phyloP scores from a whole-genome alignment of 495 filamentous ascomycete species.

The Hypoxylon cercidicola region DNA sequence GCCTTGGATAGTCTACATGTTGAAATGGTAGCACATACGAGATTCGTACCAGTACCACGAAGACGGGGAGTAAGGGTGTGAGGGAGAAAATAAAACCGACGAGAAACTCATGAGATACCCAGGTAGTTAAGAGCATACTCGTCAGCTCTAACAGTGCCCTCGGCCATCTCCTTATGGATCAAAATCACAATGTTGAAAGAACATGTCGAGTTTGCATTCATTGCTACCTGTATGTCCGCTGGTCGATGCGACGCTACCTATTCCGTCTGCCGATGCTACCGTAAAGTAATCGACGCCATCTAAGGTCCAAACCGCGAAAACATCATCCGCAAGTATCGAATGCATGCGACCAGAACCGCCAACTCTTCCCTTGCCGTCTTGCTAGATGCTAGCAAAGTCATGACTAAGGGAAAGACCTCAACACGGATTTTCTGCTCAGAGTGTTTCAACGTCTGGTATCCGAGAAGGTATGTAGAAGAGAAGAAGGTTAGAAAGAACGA shows the following conservation, averaged over 20 bases:
- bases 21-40: no score
- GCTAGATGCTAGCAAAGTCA: neutral
- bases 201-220: constrained; percentile 8
- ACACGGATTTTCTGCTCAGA: constrained; percentile 2
- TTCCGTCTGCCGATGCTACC: constrained; percentile 26
- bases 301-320: constrained; percentile 2
- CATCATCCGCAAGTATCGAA: constrained; percentile 1
- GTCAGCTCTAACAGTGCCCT: no score
- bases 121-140: no score
- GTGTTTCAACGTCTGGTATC: constrained; percentile 14
- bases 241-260: constrained; percentile 6
- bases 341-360: constrained; percentile 5
- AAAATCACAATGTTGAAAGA: neutral
- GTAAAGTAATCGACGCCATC: constrained; percentile 10
- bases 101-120: no score
- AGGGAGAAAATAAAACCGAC: no score
- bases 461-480: constrained; percentile 10
- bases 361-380: neutral
- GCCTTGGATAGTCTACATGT: no score
- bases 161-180: no score
- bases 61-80: no score
- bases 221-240: constrained; percentile 11
- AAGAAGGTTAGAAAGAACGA: constrained; percentile 4
- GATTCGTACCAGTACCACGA: no score
- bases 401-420: neutral